Evolutionary conservation across 163 green algal genomes (phyloP).

Genomic region (Chlorella variabilis): DNA sequence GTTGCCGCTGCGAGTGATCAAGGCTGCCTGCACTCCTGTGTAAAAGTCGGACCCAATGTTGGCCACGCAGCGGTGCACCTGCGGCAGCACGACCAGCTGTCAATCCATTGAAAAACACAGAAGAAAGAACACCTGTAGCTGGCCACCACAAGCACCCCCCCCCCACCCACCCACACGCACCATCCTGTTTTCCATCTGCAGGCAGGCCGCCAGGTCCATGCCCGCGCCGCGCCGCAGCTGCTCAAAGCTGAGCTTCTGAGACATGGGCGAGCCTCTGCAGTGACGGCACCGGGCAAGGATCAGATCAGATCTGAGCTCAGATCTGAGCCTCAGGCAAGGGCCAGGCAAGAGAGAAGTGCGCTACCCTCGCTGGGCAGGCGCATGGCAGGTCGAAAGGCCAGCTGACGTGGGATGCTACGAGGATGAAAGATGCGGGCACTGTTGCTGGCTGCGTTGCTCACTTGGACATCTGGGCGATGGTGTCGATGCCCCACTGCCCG

Average conservation of each 20-base stretch:
- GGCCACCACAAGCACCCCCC: not conserved
- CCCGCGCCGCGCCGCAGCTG: constrained; percentile 56
- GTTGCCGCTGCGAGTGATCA: constrained; percentile 71
- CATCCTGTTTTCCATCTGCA: constrained; percentile 71
- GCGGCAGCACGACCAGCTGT: constrained; percentile 39
- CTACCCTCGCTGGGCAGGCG: too few relatives aligned
- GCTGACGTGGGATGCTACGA: too few relatives aligned
- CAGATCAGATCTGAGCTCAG: not conserved
- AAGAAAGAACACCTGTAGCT: too few relatives aligned
- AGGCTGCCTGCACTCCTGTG: constrained; percentile 70
- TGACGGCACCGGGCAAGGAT: not conserved
- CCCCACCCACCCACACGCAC: too few relatives aligned
- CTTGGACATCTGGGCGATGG: constrained; percentile 35
- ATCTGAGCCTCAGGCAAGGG: too few relatives aligned
- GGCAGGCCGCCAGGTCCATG: constrained; percentile 59
- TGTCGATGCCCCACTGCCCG: constrained; percentile 24
- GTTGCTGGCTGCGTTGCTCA: too few relatives aligned
- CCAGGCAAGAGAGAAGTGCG: too few relatives aligned
- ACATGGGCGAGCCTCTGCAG: constrained; percentile 74
- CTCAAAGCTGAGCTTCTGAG: constrained; percentile 69
- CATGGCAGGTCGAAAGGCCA: too few relatives aligned
- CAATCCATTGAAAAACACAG: too few relatives aligned
- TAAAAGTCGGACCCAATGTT: constrained; percentile 45
- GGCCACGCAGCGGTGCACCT: constrained; percentile 30
- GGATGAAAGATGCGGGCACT: too few relatives aligned